Conservation (phyloP, 129 eudicot genomes). For the Lactuca saligna region DNA sequence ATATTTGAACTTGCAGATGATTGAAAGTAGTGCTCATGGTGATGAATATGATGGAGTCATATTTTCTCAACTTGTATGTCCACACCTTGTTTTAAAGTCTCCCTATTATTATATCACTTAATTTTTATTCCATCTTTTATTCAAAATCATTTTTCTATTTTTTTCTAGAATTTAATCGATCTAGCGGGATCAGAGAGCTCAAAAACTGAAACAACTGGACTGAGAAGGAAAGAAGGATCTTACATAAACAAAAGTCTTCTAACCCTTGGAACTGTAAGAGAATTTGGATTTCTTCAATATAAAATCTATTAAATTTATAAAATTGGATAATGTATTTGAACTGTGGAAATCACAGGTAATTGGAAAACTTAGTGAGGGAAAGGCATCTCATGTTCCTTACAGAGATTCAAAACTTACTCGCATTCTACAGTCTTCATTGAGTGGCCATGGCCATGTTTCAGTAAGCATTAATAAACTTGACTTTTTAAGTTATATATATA, state of each 20-base stretch:
- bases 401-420: conserved; percentile 99
- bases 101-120: background rate
- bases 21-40: conserved; percentile 95
- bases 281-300: background rate
- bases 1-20: conserved; percentile 61
- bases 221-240: conserved; percentile 97
- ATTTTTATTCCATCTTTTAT: conserved; percentile 9
- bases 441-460: conserved; percentile 99
- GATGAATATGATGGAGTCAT: conserved; percentile 96
- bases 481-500: background rate
- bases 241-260: conserved; percentile 96
- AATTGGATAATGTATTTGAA: conserved; percentile 7
- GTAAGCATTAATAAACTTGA: conserved; percentile 47
- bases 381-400: conserved; percentile 95
- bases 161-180: conserved; percentile 65
- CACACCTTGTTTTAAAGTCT: background rate
- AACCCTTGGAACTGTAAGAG: conserved; percentile 97
- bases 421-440: conserved; percentile 88
- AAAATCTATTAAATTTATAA: background rate
- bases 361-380: conserved; percentile 97
- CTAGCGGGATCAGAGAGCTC: conserved; percentile 99
- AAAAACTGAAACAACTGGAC: conserved; percentile 96
- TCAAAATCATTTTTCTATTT: background rate
- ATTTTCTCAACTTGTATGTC: conserved; percentile 88
- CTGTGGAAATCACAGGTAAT: conserved; percentile 56